Evolutionary conservation across 139 green algal genomes (phyloP).

Genomic region (Nannochloris sp.): DNA sequence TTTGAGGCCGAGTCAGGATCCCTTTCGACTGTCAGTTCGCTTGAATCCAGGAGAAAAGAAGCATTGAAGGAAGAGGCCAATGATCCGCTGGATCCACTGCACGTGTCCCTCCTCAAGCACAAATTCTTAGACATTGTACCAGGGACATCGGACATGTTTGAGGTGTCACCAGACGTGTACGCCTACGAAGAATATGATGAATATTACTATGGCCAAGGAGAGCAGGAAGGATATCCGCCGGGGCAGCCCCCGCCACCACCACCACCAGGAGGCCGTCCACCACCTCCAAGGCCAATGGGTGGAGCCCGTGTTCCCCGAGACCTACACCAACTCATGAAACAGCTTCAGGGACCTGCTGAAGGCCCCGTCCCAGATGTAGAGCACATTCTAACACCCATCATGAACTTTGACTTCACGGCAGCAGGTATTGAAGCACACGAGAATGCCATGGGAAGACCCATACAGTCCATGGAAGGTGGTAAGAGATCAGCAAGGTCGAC

Average conservation of each 20-base stretch:
- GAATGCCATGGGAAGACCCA: slow-evolving; percentile 7
- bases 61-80: slow-evolving; percentile 7
- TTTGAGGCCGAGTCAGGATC: slow-evolving; percentile 45
- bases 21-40: slow-evolving; percentile 13
- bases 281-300: slow-evolving; percentile 3
- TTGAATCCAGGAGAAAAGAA: slow-evolving; percentile 28
- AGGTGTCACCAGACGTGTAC: background rate
- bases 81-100: slow-evolving; percentile 2
- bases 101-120: slow-evolving; percentile 42
- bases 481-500: background rate
- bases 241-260: background rate
- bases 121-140: slow-evolving; percentile 32
- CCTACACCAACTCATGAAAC: slow-evolving; percentile 40
- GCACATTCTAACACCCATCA: slow-evolving; percentile 33
- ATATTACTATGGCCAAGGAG: background rate
- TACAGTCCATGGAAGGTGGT: background rate
- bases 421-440: slow-evolving; percentile 25
- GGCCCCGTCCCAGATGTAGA: slow-evolving; percentile 22
- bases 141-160: background rate
- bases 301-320: slow-evolving; percentile 20
- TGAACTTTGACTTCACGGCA: slow-evolving; percentile 24
- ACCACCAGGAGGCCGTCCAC: background rate
- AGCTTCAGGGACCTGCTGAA: slow-evolving; percentile 27
- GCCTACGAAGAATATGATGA: background rate
- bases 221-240: background rate